Evolutionary conservation across 176 grass and related monocot species (phyloP), one percentile per base, ranked within the genome.

Genomic region (Oryza rufipogon): DNA sequence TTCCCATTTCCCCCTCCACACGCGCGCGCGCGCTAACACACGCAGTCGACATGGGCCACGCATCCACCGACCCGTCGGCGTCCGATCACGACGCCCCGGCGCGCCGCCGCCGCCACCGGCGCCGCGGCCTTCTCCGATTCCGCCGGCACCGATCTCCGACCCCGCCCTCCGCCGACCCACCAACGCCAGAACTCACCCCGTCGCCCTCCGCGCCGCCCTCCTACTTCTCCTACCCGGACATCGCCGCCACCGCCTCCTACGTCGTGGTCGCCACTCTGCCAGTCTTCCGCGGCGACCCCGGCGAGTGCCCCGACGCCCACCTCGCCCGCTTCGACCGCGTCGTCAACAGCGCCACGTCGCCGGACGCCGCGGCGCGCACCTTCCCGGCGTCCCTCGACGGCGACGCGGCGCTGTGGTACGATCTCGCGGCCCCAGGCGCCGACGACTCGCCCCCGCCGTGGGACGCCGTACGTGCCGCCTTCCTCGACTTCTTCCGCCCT

Each of bases 351-450:
- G 83, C 80, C 77, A 58, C 34, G 36, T 44, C 81, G 30, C 45
- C 83, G 19, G 82, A 68, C 8, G 45, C 79, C 25, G 85, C 88
- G 26, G 80, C 81, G 1, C 90, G 86, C 36, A 79, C 92, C 93
- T 95, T 95, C 71, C 83, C 83, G 25, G 93, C 84, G 25, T 88
- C 88, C 12, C 85, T 95, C 49, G 93, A 95, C 72, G 63, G 5
- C 44, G 93, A 92, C 64, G 93, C 90, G 17, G 83, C 86, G 71
- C 72, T 92, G 13, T 95, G 93, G 90, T 90, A 88, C 70, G 76
- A 91, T 0, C 51, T 91, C 51, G 64, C 49, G 2, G 39, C 52
- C 42, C 8, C 66, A n/a, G 38, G 5, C 1, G 64, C 11, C 46
- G 70, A 58, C 3, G 22, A 8, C 9, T 61, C 63, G 4, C 38